Evolutionary conservation across 345 rosid genomes (phyloP).

Genomic region (Euphorbia lathyris): DNA sequence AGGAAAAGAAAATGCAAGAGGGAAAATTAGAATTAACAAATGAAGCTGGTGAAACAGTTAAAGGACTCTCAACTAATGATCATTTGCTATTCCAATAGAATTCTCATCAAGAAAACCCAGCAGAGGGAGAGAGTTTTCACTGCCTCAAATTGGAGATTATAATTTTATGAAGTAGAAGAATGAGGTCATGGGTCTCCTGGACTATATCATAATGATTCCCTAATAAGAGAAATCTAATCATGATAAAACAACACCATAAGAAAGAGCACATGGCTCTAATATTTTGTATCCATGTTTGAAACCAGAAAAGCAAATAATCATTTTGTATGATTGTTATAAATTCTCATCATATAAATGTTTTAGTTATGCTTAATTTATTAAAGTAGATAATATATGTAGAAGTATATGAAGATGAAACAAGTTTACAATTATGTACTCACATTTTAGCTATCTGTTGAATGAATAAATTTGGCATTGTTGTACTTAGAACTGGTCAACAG

Average conservation of each 20-base stretch:
- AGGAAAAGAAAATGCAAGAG: neutral
- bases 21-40: neutral
- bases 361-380: neutral
- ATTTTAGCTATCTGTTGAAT: too few relatives aligned
- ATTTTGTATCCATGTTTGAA: neutral
- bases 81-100: neutral
- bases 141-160: neutral
- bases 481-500: too few relatives aligned
- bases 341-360: neutral
- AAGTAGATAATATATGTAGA: too few relatives aligned
- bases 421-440: too few relatives aligned
- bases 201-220: neutral
- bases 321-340: neutral
- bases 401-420: neutral
- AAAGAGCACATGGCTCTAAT: neutral
- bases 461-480: too few relatives aligned
- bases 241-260: too few relatives aligned
- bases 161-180: neutral
- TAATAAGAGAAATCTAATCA: neutral
- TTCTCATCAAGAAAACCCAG: neutral
- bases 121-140: neutral
- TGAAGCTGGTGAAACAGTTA: slow-evolving; percentile 1
- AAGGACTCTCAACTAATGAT: neutral
- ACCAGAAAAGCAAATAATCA: neutral
- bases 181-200: neutral